Conservation (phyloP, 1,284 basidiomycete species). For the Cryptococcus wingfieldii region DNA sequence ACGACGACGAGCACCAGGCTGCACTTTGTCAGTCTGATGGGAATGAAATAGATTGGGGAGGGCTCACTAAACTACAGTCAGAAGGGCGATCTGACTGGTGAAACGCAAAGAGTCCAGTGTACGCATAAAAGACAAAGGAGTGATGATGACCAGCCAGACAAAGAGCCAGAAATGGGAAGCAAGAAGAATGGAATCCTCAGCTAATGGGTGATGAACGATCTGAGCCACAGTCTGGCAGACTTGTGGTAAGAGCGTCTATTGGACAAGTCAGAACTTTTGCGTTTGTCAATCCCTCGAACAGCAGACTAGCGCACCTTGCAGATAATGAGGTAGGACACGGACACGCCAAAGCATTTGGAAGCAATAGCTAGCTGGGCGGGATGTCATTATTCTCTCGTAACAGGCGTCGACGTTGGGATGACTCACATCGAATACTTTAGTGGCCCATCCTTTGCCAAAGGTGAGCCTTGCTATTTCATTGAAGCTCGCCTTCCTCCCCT, state of each 20-base stretch:
- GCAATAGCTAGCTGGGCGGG: constrained; percentile 75
- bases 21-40: constrained; percentile 51
- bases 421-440: constrained; percentile 44
- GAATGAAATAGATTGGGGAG: constrained; percentile 26
- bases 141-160: constrained; percentile 73
- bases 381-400: constrained; percentile 5
- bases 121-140: constrained; percentile 82
- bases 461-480: constrained; percentile 80
- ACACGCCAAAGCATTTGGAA: constrained; percentile 94
- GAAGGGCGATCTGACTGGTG: constrained; percentile 49
- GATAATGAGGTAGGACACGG: constrained; percentile 91
- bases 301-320: constrained; percentile 61
- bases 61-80: constrained; percentile 59
- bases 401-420: not conserved
- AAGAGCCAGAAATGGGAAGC: constrained; percentile 79
- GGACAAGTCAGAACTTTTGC: not conserved
- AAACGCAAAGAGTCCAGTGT: constrained; percentile 62
- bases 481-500: constrained; percentile 69
- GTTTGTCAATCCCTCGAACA: not conserved
- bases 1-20: constrained; percentile 67
- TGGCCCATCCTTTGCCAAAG: constrained; percentile 55
- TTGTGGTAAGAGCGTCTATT: constrained; percentile 71
- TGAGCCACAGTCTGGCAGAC: constrained; percentile 82
- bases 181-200: constrained; percentile 59
- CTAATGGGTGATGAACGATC: constrained; percentile 56